Percentiles rank a stretch among this genome's conserved stretches.
Conservation (phyloP, 192 early-diverging fungal species). For the Podila clonocystis region DNA sequence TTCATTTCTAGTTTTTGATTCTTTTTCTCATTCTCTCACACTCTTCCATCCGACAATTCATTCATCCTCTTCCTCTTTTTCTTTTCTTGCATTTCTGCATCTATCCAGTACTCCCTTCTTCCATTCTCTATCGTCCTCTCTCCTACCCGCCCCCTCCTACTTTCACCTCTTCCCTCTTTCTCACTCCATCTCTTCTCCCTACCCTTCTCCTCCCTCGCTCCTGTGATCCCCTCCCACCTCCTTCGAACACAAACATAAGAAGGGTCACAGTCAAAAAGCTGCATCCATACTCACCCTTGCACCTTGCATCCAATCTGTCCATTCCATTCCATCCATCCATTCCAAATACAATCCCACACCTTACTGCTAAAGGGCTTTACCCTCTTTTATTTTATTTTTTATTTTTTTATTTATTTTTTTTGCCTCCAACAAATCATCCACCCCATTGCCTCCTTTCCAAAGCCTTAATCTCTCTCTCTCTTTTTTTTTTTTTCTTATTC, state of each 20-base stretch:
- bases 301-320: not conserved
- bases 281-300: no score
- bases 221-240: no score
- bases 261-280: no score
- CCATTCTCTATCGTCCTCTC: no score
- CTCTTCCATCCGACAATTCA: not conserved
- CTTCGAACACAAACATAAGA: no score
- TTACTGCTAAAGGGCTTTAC: no score
- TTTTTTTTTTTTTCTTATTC: not conserved
- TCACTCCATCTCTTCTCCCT: no score
- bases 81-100: not conserved
- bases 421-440: not conserved
- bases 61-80: not conserved
- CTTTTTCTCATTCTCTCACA: no score
- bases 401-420: not conserved
- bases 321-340: not conserved
- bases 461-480: not conserved
- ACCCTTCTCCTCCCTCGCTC: no score
- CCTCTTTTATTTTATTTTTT: not conserved
- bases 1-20: no score
- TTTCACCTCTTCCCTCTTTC: no score
- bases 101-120: not conserved
- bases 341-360: not conserved
- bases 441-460: not conserved
- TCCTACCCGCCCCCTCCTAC: no score